A percentile compares a stretch with the other conserved stretches of the same genome.
phyloP scores from a whole-genome alignment of 495 filamentous ascomycete species.

The Apodospora peruviana region DNA sequence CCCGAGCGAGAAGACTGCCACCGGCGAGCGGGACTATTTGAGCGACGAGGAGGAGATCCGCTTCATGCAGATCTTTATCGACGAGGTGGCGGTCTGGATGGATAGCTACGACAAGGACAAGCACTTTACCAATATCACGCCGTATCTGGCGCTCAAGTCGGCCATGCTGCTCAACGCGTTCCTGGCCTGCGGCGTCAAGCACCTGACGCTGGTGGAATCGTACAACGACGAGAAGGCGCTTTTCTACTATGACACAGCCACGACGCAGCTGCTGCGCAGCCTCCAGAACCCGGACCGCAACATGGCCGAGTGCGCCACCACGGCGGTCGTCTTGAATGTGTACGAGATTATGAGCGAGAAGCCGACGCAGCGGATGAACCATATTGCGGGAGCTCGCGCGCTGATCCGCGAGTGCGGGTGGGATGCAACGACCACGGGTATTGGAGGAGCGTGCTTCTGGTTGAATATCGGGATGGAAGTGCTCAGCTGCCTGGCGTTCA shows the following conservation, averaged over 20 bases:
- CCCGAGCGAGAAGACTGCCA: conserved; percentile 39
- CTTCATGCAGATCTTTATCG: conserved; percentile 86
- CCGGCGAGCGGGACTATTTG: conserved; percentile 49
- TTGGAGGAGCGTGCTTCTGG: conserved; percentile 93
- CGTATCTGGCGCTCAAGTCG: conserved; percentile 73
- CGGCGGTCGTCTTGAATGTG: conserved; percentile 81
- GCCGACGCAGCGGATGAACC: conserved; percentile 71
- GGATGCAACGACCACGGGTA: conserved; percentile 71
- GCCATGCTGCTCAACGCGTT: conserved; percentile 92
- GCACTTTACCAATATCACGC: conserved; percentile 81
- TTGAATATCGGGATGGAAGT: conserved; percentile 87
- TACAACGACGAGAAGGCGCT: conserved; percentile 73
- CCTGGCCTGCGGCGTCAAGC: conserved; percentile 81
- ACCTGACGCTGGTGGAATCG: conserved; percentile 65
- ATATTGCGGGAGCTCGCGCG: conserved; percentile 80
- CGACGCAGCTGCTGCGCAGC: conserved; percentile 61
- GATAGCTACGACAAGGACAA: conserved; percentile 82
- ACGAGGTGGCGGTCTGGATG: conserved; percentile 92
- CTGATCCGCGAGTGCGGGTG: conserved; percentile 89
- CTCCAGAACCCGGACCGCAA: conserved; percentile 80
- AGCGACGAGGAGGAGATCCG: conserved; percentile 68
- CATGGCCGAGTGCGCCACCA: conserved; percentile 80
- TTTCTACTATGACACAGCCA: conserved; percentile 78
- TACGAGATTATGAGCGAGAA: conserved; percentile 87
- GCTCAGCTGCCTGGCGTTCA: conserved; percentile 77